Evolutionary conservation across 1,284 basidiomycete species (phyloP), one percentile per base, ranked within the genome.

Genomic region (Xerocomus subilludens): DNA sequence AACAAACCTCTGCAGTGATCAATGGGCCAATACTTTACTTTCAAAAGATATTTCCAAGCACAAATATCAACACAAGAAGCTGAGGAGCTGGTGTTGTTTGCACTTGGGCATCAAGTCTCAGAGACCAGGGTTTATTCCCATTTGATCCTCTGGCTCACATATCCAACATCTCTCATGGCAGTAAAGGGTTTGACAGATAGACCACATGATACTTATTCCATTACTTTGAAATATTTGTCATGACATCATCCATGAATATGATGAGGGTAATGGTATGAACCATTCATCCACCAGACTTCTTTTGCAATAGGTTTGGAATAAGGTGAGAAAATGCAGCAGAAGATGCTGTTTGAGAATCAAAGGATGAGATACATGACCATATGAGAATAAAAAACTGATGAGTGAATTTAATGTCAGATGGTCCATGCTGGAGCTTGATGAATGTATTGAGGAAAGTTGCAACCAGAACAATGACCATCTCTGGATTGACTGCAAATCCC

Each of bases 191-290:
- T 16, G 16, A 42, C 10, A 42, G 38, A 42, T 42, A 42, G 38
- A 42, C 38, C 38, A 42, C 38, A 42, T 42, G 16, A 42, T 42
- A 16, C 16, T 42, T 42, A 42, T 42, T 42, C 38, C 38, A 42
- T 42, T 42, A 16, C 38, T 42, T 42, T 16, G 16, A 16, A 16
- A 42, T 42, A 16, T 42, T 42, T 9, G 38, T 16, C 38, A 42
- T 10, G 38, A 42, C 38, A 42, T 42, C 16, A 16, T 42, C 38
- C 16, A 42, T 42, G 16, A 42, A 42, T 11, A 80, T 20, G 13
- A 82, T 80, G 5, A 83, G 69, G 1, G 78, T 80, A 1, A 82
- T 69, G 0, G 74, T 73, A n/a, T 80, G 75, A 1, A 82, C 76
- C 76, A 79, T 78, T 0, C 38, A 36, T 25, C 81, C 78, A 0